Conservation (phyloP, 2,329 filamentous ascomycete species). For the Teratosphaeria gauchensis region DNA sequence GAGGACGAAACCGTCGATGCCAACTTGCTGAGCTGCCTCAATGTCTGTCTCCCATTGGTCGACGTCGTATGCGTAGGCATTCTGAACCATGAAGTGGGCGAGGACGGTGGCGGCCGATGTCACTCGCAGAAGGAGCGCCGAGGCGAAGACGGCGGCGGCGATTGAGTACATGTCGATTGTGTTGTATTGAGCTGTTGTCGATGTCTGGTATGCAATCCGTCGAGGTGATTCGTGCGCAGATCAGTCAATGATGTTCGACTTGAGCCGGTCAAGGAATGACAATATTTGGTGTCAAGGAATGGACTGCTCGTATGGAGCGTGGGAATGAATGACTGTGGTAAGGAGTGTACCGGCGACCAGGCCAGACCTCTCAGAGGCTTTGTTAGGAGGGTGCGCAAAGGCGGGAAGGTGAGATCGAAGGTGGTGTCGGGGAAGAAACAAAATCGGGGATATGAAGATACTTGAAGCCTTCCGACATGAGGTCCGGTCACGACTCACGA, state of each 20-base stretch:
- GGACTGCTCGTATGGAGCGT: constrained; percentile 12
- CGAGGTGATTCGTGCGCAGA: background rate
- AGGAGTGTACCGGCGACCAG: constrained; percentile 19
- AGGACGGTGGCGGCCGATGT: constrained; percentile 23
- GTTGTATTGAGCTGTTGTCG: background rate
- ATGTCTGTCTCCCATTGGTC: constrained; percentile 28
- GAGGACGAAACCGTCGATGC: constrained; percentile 30
- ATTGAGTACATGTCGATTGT: background rate
- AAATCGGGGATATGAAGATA: constrained; percentile 1
- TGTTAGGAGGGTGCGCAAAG: background rate
- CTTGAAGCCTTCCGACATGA: background rate
- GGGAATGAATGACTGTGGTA: constrained; percentile 14
- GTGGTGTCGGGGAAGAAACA: constrained; percentile 8
- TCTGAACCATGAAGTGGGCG: constrained; percentile 29
- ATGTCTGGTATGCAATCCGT: background rate
- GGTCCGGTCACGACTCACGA: background rate
- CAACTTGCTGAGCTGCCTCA: constrained; percentile 22
- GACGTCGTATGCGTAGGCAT: constrained; percentile 26
- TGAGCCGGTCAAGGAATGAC: constrained; percentile 2
- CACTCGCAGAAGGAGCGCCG: constrained; percentile 16
- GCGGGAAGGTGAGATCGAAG: background rate
- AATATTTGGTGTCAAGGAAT: constrained; percentile 10
- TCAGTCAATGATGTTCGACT: background rate
- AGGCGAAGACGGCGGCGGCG: constrained; percentile 9
- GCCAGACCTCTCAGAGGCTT: constrained; percentile 21